Evolutionary conservation across 2,329 filamentous ascomycete species (phyloP).

Genomic region (Talaromyces sp.): DNA sequence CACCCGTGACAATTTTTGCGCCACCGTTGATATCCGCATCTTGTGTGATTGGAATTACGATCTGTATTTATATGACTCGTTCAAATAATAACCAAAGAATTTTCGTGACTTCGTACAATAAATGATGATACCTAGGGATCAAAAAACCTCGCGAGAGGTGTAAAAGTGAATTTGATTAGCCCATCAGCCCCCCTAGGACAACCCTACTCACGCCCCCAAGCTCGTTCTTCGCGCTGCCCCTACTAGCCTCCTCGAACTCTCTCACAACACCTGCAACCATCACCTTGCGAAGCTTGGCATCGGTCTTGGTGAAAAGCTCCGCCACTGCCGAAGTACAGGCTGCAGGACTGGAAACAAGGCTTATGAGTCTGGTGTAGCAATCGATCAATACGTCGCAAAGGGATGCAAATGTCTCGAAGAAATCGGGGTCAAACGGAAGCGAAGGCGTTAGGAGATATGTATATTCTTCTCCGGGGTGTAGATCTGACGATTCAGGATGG

Average conservation of each 20-base stretch:
- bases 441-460: slow-evolving; percentile 83
- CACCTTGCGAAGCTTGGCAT: slow-evolving; percentile 79
- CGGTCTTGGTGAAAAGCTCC: slow-evolving; percentile 86
- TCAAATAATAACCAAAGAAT: background rate
- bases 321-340: slow-evolving; percentile 67
- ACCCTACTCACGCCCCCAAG: slow-evolving; percentile 82
- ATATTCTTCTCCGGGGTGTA: slow-evolving; percentile 81
- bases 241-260: slow-evolving; percentile 87
- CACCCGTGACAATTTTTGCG: background rate
- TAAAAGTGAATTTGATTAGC: slow-evolving; percentile 15
- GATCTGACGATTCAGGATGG: slow-evolving; percentile 52
- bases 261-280: slow-evolving; percentile 81
- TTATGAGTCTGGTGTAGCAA: slow-evolving; percentile 75
- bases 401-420: slow-evolving; percentile 92
- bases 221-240: slow-evolving; percentile 72
- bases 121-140: background rate
- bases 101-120: background rate
- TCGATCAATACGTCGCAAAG: slow-evolving; percentile 94
- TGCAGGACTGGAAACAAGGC: slow-evolving; percentile 68
- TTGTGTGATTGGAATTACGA: background rate
- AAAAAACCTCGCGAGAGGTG: background rate
- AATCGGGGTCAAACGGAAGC: slow-evolving; percentile 93
- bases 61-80: background rate
- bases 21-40: background rate
- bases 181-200: slow-evolving; percentile 80